phyloP scores from a whole-genome alignment of 345 rosid genomes.

The Gynandropsis gynandra region DNA sequence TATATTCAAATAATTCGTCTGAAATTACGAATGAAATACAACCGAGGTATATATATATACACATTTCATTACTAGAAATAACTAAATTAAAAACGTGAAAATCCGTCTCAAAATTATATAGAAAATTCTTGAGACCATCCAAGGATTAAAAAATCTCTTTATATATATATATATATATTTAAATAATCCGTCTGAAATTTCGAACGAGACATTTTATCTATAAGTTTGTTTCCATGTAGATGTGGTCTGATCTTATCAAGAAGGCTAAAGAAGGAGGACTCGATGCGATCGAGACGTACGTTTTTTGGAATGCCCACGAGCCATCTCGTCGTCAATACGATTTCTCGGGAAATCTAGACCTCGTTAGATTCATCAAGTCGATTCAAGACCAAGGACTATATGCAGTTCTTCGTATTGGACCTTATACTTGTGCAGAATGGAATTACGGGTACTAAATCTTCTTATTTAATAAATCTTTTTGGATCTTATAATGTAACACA shows the following conservation, averaged over 20 bases:
- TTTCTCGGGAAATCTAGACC: slow-evolving; percentile 36
- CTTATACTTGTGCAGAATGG: slow-evolving; percentile 53
- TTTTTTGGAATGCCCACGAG: slow-evolving; percentile 53
- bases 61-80: too few relatives aligned
- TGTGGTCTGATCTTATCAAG: slow-evolving; percentile 53
- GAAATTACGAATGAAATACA: too few relatives aligned
- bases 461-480: background rate
- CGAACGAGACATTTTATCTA: too few relatives aligned
- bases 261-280: slow-evolving; percentile 50
- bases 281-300: slow-evolving; percentile 45
- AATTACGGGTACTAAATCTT: slow-evolving; percentile 49
- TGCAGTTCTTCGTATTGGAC: slow-evolving; percentile 46
- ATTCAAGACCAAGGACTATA: slow-evolving; percentile 35
- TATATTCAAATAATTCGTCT: too few relatives aligned
- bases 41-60: too few relatives aligned
- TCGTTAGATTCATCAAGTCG: slow-evolving; percentile 35
- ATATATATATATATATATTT: background rate
- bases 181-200: too few relatives aligned
- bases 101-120: too few relatives aligned
- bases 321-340: slow-evolving; percentile 41
- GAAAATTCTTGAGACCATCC: too few relatives aligned
- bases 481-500: background rate
- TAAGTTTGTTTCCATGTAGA: slow-evolving; percentile 23
- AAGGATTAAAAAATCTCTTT: too few relatives aligned
- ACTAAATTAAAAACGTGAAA: too few relatives aligned